Base-by-base conservation (phyloP, 495 filamentous ascomycete genomes). In the Aspergillus coremiiformis region DNA sequence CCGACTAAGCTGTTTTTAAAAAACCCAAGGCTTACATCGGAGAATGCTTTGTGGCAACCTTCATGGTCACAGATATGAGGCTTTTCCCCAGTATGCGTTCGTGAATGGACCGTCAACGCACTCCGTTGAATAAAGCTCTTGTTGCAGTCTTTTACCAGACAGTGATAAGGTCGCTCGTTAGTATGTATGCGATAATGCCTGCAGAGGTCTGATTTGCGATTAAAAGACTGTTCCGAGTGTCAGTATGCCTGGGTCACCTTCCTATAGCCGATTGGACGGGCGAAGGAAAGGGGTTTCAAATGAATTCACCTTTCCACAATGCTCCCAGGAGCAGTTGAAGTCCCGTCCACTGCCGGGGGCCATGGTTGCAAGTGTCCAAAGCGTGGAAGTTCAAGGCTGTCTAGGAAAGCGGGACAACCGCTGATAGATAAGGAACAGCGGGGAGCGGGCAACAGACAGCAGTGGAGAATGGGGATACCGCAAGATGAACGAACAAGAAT, bases 71-170 rank as follows among this genome's bases (percentile, higher is more conserved):
- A 95, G 51, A 84, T 77, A 65, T 95, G 89, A 41, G 89, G 89
- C 66, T 95, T 95, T 66, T 94, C 89, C 44, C 89, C 87, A 3
- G 88, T 95, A 61, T 95, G 89, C 20, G 88, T 92, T 46, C 89
- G 82, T 41, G 83, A 86, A 64, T 95, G 89, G 19, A 93, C 89
- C 0, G 87, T 92, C 62, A 94, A 69, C 33, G 89, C 89, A 71
- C 88, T 92, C 54, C 89, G 77, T 59, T 95, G 89, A 61, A 94
- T 93, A 70, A 95, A 95, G 63, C 85, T 87, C 71, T 95, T 94
- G 26, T 83, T 84, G 68, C 89, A 95, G 20, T 79, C 82, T 24
- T 75, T 74, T 12, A 78, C 75, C 22, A 70, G 77, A 68, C 89
- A 93, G 43, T 79, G 74, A 61, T 90, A 93, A 26, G 89, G 89